Evolutionary conservation across 2,329 filamentous ascomycete genomes (phyloP).

Genomic region (Trichoderma aggressivum): DNA sequence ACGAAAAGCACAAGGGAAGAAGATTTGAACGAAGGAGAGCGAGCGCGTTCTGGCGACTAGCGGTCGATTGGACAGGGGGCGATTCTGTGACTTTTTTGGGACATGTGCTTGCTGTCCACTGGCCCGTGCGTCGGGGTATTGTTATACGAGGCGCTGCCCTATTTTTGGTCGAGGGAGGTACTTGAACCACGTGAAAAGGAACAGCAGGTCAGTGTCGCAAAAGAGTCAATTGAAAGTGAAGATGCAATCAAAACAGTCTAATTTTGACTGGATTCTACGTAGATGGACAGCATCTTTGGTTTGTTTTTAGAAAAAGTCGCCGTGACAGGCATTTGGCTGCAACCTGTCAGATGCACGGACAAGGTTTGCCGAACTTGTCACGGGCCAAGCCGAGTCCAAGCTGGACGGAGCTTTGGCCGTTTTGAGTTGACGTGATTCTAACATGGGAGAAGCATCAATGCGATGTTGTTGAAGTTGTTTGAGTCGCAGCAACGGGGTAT

Average conservation of each 20-base stretch:
- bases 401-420: not conserved
- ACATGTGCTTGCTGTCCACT: not conserved
- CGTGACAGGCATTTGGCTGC: not conserved
- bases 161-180: not conserved
- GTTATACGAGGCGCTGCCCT: not conserved
- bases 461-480: not conserved
- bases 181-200: not conserved
- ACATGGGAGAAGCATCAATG: not conserved
- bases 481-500: not conserved
- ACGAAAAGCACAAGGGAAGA: not conserved
- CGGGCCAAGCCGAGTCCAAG: not conserved
- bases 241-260: not conserved
- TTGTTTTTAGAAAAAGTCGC: not conserved
- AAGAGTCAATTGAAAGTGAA: not conserved
- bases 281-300: not conserved
- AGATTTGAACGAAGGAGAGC: not conserved
- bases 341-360: not conserved
- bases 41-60: conserved; percentile 15
- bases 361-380: not conserved
- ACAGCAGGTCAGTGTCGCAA: not conserved
- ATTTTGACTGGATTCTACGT: not conserved
- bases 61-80: conserved; percentile 1
- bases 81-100: conserved; percentile 1
- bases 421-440: not conserved
- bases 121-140: not conserved